phyloP scores from a whole-genome alignment of 306 rosid species.

The Prunus campanulata region DNA sequence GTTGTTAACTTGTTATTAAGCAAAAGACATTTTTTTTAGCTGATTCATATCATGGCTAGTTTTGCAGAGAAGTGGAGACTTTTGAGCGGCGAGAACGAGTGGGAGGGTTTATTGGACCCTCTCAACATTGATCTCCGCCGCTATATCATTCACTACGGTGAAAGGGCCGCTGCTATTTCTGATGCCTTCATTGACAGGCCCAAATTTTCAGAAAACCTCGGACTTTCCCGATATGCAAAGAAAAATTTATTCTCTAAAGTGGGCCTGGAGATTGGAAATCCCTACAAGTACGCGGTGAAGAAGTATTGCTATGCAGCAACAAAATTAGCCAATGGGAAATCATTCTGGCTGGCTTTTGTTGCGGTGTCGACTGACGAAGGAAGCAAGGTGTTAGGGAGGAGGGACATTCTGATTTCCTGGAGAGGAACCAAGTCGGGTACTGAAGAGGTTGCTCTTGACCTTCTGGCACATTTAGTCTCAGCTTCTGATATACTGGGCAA shows the following conservation, averaged over 20 bases:
- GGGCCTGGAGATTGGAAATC: conserved; percentile 33
- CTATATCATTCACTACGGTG: too few species aligned
- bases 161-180: too few species aligned
- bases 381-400: conserved; percentile 50
- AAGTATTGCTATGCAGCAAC: conserved; percentile 44
- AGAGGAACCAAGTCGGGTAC: conserved; percentile 50
- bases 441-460: conserved; percentile 43
- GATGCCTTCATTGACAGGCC: too few species aligned
- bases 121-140: too few species aligned
- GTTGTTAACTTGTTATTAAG: too few species aligned
- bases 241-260: background rate
- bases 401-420: conserved; percentile 71
- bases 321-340: conserved; percentile 44
- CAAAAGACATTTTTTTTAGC: too few species aligned
- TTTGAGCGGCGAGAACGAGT: too few species aligned
- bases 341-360: conserved; percentile 67
- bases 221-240: too few species aligned
- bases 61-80: too few species aligned
- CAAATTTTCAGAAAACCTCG: too few species aligned
- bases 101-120: too few species aligned
- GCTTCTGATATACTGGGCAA: conserved; percentile 5
- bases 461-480: background rate
- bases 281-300: conserved; percentile 41
- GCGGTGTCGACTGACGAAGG: conserved; percentile 67
- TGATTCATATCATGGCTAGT: too few species aligned